Evolutionary conservation across 2,329 filamentous ascomycete species (phyloP).

Genomic region (Botrytis medusae): DNA sequence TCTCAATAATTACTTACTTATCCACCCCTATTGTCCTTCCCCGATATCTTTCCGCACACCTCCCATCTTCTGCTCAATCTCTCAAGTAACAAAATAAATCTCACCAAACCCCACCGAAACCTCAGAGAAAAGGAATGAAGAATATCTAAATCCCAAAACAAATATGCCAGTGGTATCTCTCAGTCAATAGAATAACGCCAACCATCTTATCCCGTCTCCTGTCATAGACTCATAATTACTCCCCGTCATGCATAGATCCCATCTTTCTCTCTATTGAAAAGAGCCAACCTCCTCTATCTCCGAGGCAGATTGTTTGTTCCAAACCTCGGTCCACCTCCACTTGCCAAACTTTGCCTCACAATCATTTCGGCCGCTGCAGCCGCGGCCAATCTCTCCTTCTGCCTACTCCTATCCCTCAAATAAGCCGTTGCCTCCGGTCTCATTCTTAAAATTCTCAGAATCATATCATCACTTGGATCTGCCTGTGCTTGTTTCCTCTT

Average conservation of each 20-base stretch:
- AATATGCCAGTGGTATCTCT: slow-evolving; percentile 18
- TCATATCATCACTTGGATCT: slow-evolving; percentile 97
- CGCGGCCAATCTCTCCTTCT: slow-evolving; percentile 90
- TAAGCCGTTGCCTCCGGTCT: slow-evolving; percentile 85
- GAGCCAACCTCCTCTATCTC: slow-evolving; percentile 28
- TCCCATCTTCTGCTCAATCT: background rate
- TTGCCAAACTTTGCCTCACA: slow-evolving; percentile 83
- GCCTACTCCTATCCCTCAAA: slow-evolving; percentile 83
- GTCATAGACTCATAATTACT: slow-evolving; percentile 12
- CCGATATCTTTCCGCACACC: background rate
- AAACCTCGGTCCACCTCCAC: slow-evolving; percentile 45
- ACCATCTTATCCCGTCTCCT: slow-evolving; percentile 2
- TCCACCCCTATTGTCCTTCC: background rate
- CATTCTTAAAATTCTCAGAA: slow-evolving; percentile 92
- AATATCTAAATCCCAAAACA: slow-evolving; percentile 1
- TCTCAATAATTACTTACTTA: background rate
- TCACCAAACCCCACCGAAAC: background rate
- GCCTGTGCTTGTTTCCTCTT: slow-evolving; percentile 94
- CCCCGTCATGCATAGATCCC: background rate
- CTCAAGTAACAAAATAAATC: background rate
- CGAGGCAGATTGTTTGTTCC: slow-evolving; percentile 40
- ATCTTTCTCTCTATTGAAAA: background rate
- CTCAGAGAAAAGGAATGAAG: background rate
- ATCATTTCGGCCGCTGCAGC: slow-evolving; percentile 91
- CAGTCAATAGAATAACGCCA: slow-evolving; percentile 12